Evolutionary conservation across 108 stramenopile genomes (phyloP).

Genomic region (Heterococcus sp.): DNA sequence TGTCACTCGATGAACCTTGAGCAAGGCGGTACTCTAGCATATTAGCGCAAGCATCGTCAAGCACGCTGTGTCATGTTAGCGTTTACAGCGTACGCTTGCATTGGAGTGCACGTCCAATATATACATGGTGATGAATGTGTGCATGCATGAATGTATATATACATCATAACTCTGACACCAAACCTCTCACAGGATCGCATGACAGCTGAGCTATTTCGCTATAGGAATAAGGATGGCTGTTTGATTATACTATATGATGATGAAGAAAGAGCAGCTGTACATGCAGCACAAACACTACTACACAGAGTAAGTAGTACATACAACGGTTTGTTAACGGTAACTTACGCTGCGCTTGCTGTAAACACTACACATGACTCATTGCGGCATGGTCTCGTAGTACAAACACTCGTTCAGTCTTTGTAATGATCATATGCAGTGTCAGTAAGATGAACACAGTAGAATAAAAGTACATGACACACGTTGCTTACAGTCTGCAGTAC

Average conservation of each 20-base stretch:
- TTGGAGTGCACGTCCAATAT: no score
- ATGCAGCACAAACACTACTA: slow-evolving; percentile 12
- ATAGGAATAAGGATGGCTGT: slow-evolving; percentile 39
- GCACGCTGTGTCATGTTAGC: no score
- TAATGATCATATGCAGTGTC: neutral
- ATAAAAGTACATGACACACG: neutral
- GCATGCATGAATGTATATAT: no score
- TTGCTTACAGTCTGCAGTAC: neutral
- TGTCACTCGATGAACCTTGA: no score
- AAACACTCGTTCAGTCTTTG: neutral
- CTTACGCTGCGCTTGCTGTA: no score
- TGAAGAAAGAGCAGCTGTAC: slow-evolving; percentile 17
- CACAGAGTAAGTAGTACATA: slow-evolving; percentile 3
- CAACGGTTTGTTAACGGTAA: no score
- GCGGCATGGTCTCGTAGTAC: no score
- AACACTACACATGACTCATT: no score
- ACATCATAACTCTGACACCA: slow-evolving; percentile 38
- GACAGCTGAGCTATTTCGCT: slow-evolving; percentile 45
- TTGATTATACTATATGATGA: slow-evolving; percentile 49
- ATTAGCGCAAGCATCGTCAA: no score
- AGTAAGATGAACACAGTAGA: neutral
- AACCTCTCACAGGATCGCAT: slow-evolving; percentile 41
- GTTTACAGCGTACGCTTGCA: no score
- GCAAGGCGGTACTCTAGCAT: no score
- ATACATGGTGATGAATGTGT: no score